phyloP scores from a whole-genome alignment of 225 moss, liverwort and hornwort species.

The Rhytidiadelphus loreus region DNA sequence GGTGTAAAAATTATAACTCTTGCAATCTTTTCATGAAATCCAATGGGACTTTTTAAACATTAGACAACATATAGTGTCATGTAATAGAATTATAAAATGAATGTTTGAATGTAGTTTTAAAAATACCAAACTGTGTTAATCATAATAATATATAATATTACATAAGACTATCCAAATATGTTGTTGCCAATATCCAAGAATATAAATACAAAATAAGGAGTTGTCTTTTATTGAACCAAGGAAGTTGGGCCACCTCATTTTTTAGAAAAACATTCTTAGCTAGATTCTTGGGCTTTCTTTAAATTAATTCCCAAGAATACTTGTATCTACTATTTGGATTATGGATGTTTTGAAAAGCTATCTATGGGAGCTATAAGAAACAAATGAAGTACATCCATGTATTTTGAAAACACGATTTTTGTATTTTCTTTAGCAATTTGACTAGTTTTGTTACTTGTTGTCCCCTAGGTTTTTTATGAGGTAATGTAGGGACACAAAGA shows the following conservation, averaged over 20 bases:
- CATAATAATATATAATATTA: background rate
- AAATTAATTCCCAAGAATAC: too few species aligned
- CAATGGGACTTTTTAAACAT: too few species aligned
- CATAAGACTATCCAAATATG: background rate
- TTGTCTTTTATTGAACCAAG: background rate
- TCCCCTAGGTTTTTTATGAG: too few species aligned
- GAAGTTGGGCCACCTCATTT: background rate
- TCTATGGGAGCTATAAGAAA: too few species aligned
- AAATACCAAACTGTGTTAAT: background rate
- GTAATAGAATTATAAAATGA: background rate
- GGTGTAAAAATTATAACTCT: background rate
- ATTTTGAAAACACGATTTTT: too few species aligned
- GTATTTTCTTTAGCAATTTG: too few species aligned
- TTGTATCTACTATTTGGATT: too few species aligned
- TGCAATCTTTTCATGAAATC: background rate
- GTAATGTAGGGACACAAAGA: too few species aligned
- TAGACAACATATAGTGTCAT: background rate
- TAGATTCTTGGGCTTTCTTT: background rate
- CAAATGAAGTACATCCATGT: too few species aligned
- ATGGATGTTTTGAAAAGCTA: too few species aligned
- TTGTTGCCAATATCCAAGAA: background rate
- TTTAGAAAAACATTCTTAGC: background rate
- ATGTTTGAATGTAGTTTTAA: background rate
- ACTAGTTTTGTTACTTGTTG: too few species aligned
- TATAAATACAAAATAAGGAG: background rate